Evolutionary conservation across 2,329 filamentous ascomycete genomes (phyloP).

Genomic region (Penicillium sp.): DNA sequence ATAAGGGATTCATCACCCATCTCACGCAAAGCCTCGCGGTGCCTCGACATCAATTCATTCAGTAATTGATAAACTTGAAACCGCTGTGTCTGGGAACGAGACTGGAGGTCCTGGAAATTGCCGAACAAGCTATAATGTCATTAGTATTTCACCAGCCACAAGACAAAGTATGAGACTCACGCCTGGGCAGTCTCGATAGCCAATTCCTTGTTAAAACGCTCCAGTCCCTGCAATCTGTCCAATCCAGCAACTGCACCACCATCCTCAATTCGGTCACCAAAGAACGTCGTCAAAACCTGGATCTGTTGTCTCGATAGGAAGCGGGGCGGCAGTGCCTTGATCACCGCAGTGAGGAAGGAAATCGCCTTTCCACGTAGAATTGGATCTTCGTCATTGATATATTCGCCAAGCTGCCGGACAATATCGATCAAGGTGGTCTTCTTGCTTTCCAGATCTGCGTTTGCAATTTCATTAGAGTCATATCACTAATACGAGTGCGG

Average conservation of each 20-base stretch:
- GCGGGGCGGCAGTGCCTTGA: conserved; percentile 53
- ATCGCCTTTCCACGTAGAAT: conserved; percentile 60
- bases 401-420: conserved; percentile 65
- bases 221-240: conserved; percentile 59
- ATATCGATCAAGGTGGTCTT: conserved; percentile 62
- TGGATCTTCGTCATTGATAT: conserved; percentile 66
- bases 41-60: conserved; percentile 62
- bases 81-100: conserved; percentile 64
- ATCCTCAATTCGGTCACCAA: conserved; percentile 65
- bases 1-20: conserved; percentile 63
- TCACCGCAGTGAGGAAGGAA: conserved; percentile 45
- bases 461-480: conserved; percentile 11
- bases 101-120: conserved; percentile 59
- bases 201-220: conserved; percentile 61
- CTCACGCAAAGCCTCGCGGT: conserved; percentile 56
- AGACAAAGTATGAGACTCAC: conserved; percentile 27
- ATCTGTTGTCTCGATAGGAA: conserved; percentile 62
- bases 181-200: conserved; percentile 56
- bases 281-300: conserved; percentile 64
- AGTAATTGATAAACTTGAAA: conserved; percentile 64
- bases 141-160: conserved; percentile 31
- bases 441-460: conserved; percentile 58
- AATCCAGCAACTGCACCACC: conserved; percentile 62
- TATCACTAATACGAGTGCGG: conserved; percentile 6
- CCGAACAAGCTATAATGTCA: conserved; percentile 45